Percentiles rank a stretch among this genome's conserved stretches.
Conservation (phyloP, 225 moss, liverwort and hornwort genomes). For the Polytrichum commune region DNA sequence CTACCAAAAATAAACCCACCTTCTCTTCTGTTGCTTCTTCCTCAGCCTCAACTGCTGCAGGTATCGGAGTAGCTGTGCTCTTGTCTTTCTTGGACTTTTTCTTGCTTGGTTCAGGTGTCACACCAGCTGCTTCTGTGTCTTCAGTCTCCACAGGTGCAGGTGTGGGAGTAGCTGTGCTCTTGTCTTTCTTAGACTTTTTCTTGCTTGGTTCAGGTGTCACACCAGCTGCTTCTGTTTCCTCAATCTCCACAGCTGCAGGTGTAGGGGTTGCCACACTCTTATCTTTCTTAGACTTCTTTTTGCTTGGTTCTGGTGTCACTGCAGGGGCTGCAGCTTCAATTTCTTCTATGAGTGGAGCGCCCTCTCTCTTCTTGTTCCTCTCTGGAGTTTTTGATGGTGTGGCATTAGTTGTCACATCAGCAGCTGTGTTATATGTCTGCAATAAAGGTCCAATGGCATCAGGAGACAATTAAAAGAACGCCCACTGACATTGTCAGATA, state of each 20-base stretch:
- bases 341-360: background rate
- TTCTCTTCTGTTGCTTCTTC: background rate
- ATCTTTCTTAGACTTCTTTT: constrained; percentile 7
- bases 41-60: background rate
- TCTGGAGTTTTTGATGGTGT: constrained; percentile 12
- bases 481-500: too few species aligned
- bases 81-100: constrained; percentile 12
- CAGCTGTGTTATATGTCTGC: constrained; percentile 69
- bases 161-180: background rate
- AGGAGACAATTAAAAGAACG: too few species aligned
- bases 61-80: background rate
- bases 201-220: background rate
- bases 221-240: background rate
- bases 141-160: background rate
- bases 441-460: too few species aligned
- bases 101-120: background rate
- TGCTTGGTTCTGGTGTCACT: background rate
- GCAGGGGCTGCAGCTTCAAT: background rate
- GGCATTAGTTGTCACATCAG: constrained; percentile 42
- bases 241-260: background rate
- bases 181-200: constrained; percentile 10
- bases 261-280: background rate
- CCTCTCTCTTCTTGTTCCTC: constrained; percentile 19
- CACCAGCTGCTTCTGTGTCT: background rate
- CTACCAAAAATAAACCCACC: background rate